Conservation (phyloP, 345 rosid genomes). For the Corymbia maculata region DNA sequence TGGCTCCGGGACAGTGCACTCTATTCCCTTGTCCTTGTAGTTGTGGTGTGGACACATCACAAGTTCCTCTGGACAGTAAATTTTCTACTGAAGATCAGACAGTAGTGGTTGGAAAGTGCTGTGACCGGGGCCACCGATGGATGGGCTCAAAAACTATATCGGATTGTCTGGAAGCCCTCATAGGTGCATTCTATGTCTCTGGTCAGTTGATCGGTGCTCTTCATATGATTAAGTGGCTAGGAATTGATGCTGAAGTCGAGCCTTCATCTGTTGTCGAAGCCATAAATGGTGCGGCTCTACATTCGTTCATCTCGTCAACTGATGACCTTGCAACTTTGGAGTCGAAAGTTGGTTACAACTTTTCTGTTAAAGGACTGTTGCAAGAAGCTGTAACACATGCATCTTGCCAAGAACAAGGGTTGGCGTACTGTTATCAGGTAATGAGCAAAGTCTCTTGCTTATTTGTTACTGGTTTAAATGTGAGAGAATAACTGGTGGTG, state of each 20-base stretch:
- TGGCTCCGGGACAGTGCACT: constrained; percentile 73
- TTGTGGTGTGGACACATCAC: constrained; percentile 49
- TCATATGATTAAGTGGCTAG: constrained; percentile 76
- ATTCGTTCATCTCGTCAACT: constrained; percentile 29
- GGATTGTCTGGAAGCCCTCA: constrained; percentile 80
- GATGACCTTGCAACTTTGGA: constrained; percentile 42
- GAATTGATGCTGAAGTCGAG: constrained; percentile 47
- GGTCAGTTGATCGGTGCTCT: constrained; percentile 64
- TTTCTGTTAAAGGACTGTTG: constrained; percentile 56
- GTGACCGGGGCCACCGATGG: constrained; percentile 88
- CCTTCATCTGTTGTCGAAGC: constrained; percentile 27
- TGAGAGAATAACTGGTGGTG: neutral
- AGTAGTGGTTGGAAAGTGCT: constrained; percentile 44
- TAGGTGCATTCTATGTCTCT: constrained; percentile 65
- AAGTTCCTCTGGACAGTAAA: constrained; percentile 64
- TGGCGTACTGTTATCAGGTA: constrained; percentile 64
- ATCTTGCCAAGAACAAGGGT: constrained; percentile 34
- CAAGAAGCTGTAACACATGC: constrained; percentile 80
- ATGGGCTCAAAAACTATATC: constrained; percentile 72
- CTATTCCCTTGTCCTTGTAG: constrained; percentile 46
- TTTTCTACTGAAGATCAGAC: constrained; percentile 40
- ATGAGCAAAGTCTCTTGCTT: neutral
- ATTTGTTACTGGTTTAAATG: neutral
- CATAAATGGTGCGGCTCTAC: constrained; percentile 33
- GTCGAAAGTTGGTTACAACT: constrained; percentile 49